phyloP scores from a whole-genome alignment of 2,329 filamentous ascomycete species.

The Westerdykella ornata region DNA sequence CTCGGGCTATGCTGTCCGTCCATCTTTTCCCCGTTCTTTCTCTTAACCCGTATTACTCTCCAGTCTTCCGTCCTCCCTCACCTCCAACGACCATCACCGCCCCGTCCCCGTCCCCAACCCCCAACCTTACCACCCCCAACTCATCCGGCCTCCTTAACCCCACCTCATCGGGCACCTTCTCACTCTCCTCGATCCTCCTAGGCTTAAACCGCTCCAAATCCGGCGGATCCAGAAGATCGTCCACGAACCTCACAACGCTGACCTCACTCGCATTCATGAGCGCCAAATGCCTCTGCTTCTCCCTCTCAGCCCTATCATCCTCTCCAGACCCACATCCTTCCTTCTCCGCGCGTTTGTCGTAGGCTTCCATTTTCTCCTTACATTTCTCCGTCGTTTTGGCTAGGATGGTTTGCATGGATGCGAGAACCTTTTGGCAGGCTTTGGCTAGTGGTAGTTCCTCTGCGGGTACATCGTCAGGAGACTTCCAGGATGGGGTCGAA shows the following conservation, averaged over 20 bases:
- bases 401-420: constrained; percentile 85
- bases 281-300: constrained; percentile 58
- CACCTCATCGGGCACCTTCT: constrained; percentile 8
- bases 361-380: constrained; percentile 53
- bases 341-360: constrained; percentile 42
- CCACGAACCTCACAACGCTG: constrained; percentile 68
- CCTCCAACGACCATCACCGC: constrained; percentile 10
- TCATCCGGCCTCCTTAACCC: constrained; percentile 15
- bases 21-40: no score
- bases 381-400: constrained; percentile 60
- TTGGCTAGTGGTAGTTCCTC: constrained; percentile 72
- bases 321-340: constrained; percentile 41
- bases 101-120: constrained; percentile 11
- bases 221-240: constrained; percentile 63
- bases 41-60: not conserved
- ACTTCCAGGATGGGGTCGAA: constrained; percentile 62
- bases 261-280: constrained; percentile 84
- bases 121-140: constrained; percentile 20
- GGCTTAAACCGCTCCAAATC: constrained; percentile 55
- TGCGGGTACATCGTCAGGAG: constrained; percentile 61
- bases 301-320: constrained; percentile 41
- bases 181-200: constrained; percentile 26
- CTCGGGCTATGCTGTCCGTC: no score
- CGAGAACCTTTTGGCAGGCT: constrained; percentile 79
- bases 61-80: not conserved